Evolutionary conservation across 2,329 filamentous ascomycete genomes (phyloP), one percentile per base, ranked within the genome.

Genomic region (Talaromyces marneffei): DNA sequence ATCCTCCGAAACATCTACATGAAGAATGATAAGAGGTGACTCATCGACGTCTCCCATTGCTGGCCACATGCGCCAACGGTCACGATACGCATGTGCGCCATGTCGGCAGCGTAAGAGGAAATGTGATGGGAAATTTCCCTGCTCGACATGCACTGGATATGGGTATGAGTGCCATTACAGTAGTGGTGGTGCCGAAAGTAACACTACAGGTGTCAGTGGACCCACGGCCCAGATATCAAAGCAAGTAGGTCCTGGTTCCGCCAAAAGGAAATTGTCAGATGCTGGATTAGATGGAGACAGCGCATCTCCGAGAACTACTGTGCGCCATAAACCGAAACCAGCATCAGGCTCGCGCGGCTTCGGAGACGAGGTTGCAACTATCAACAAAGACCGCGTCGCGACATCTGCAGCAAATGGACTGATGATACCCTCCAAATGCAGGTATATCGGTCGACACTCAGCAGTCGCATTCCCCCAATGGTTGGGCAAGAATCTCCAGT

Each of bases 401-500:
- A n/a, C 48, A 33, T 29, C 25, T 27, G 20, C 44, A 48, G 14
- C 46, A 53, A 64, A 65, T 44, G 71, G 70, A 1, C 65, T 74
- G 18, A 57, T 73, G 4, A 65, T 71, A 54, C 69, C 71, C 1
- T 69, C 64, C 14, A 74, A 72, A 60, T 66, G 66, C 29, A 64
- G 72, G 18, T 73, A 71, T 53, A 66, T 72, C 54, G 70, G 69
- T 4, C 66, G 66, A 9, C 67, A 72, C 37, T 72, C 71, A 20
- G 68, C 71, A 2, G 66, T 74, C 52, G 72, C 71, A 6, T 74
- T 74, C 42, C 70, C 74, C 1, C 66, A 68, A 29, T 68, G 63
- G 53, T 65, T 76, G 14, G 73, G 72, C 16, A 54, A 71, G 25
- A 67, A 70, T 40, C 56, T 77, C 39, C 69, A 71, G 50, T 67